Percentiles rank a stretch among this genome's conserved stretches.
Evolutionary conservation across 1,284 basidiomycete species (phyloP).

Genomic region (Fistulina hepatica): DNA sequence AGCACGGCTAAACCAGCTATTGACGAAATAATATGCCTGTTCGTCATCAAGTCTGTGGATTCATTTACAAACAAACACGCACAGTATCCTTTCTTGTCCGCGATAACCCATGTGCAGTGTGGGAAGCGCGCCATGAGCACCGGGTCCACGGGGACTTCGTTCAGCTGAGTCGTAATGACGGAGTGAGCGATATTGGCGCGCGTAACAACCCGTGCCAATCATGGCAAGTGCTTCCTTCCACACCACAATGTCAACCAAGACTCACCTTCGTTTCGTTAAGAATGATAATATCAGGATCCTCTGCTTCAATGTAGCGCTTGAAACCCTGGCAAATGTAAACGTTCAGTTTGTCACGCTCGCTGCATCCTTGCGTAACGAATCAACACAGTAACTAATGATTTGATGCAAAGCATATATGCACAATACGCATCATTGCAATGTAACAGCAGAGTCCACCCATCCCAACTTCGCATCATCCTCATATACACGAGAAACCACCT

Average conservation of each 20-base stretch:
- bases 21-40: slow-evolving; percentile 1
- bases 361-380: too few relatives aligned
- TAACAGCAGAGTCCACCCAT: too few relatives aligned
- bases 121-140: slow-evolving; percentile 48
- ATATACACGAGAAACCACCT: too few relatives aligned
- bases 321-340: slow-evolving; percentile 54
- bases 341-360: slow-evolving; percentile 2
- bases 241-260: slow-evolving; percentile 1
- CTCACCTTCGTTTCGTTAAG: slow-evolving; percentile 73
- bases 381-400: too few relatives aligned
- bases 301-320: slow-evolving; percentile 68
- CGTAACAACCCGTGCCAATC: too few relatives aligned
- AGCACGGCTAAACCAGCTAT: slow-evolving; percentile 75
- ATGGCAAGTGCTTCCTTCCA: too few relatives aligned
- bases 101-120: slow-evolving; percentile 65
- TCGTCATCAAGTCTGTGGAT: slow-evolving; percentile 3
- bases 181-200: not conserved
- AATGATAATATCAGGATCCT: slow-evolving; percentile 72
- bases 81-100: slow-evolving; percentile 70
- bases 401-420: too few relatives aligned
- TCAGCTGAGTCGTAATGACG: slow-evolving; percentile 35
- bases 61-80: slow-evolving; percentile 13
- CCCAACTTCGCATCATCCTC: too few relatives aligned
- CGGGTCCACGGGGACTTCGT: slow-evolving; percentile 52
- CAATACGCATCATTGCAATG: too few relatives aligned